Evolutionary conservation across 225 moss, liverwort and hornwort genomes (phyloP).

Genomic region (Antitrichia curtipendula): DNA sequence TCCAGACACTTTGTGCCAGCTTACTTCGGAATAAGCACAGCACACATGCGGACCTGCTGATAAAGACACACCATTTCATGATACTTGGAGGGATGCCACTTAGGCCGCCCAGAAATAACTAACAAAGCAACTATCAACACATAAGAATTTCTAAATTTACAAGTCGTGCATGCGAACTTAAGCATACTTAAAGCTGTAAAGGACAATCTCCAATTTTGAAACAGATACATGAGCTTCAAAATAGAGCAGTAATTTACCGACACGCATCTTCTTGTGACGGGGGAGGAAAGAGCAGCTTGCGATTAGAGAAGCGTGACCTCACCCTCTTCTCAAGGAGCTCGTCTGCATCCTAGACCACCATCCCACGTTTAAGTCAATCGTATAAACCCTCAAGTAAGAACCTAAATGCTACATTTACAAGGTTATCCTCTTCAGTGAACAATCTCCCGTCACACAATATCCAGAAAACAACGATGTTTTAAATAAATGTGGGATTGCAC

Average conservation of each 20-base stretch:
- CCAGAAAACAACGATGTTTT: background rate
- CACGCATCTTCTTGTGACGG: conserved; percentile 45
- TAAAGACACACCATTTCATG: background rate
- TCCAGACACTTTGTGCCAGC: background rate
- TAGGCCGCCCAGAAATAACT: background rate
- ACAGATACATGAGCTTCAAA: background rate
- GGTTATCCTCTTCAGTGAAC: background rate
- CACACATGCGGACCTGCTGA: background rate
- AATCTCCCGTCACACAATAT: background rate
- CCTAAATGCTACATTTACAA: background rate
- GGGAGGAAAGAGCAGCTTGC: conserved; percentile 73
- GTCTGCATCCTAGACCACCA: conserved; percentile 74
- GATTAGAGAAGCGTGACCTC: conserved; percentile 91
- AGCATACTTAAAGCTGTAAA: background rate
- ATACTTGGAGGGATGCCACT: background rate
- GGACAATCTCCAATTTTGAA: background rate
- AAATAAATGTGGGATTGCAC: background rate
- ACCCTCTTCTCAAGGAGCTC: conserved; percentile 97
- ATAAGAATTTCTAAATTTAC: background rate
- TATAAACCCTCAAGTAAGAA: background rate
- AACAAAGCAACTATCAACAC: background rate
- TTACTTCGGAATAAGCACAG: background rate
- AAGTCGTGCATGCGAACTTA: background rate
- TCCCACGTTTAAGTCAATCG: background rate
- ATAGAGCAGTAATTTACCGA: conserved; percentile 21